Evolutionary conservation across 495 filamentous ascomycete species (phyloP).

Genomic region (Aspergillus egyptiacus): DNA sequence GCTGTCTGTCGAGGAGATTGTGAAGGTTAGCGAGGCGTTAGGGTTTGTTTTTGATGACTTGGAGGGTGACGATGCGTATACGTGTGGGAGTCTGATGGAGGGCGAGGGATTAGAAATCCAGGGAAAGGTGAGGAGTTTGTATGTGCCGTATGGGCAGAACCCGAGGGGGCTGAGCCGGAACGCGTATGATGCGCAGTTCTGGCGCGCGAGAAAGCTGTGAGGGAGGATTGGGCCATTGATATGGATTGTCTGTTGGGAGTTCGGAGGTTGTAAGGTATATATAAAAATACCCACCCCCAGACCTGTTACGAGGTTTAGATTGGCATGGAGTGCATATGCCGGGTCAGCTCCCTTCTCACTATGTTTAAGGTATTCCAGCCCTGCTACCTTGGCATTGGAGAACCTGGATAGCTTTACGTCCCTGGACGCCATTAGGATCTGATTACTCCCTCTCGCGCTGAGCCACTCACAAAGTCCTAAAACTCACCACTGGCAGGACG

Average conservation of each 20-base stretch:
- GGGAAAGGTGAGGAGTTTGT: constrained; percentile 8
- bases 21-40: constrained; percentile 11
- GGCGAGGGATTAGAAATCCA: constrained; percentile 3
- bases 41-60: constrained; percentile 17
- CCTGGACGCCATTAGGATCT: no score
- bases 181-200: constrained; percentile 24
- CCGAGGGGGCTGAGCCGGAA: constrained; percentile 22
- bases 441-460: no score
- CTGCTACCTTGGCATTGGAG: no score
- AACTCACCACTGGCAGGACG: no score
- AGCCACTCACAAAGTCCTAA: no score
- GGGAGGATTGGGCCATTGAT: background rate
- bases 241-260: no score
- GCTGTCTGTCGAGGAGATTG: constrained; percentile 22
- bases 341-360: no score
- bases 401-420: no score
- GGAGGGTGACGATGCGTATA: background rate
- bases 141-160: constrained; percentile 21
- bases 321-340: no score
- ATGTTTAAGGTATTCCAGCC: no score
- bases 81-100: constrained; percentile 10
- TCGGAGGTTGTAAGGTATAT: background rate
- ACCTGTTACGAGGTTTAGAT: no score
- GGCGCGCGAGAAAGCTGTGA: constrained; percentile 11
- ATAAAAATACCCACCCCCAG: no score